Base-by-base conservation (phyloP, 2,329 filamentous ascomycete genomes). In the Fusarium praegraminearum region DNA sequence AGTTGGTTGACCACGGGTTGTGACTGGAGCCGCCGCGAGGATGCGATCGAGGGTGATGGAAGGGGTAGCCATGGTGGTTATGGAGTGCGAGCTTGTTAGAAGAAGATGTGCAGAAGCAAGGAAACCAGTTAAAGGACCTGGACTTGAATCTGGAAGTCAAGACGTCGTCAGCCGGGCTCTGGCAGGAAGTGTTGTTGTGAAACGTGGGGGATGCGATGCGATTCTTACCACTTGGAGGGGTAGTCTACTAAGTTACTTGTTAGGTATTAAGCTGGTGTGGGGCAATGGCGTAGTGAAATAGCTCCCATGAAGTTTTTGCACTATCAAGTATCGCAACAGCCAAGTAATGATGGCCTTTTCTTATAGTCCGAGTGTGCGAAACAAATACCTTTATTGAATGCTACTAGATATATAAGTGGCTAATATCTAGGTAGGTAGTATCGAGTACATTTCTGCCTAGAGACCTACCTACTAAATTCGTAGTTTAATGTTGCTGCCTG, bases 1-100 rank as follows among this genome's bases (percentile, higher is more conserved):
- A 15, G 95, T 98, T 63, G 95, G 91, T 78, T 94, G 91, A 62
- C 94, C 95, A 72, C 96, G 89, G 59, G 88, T 89, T 30, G 95
- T 98, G 58, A 89, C 89, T 56, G 96, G 96, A 69, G 91, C 88
- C 32, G 96, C 91, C 46, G 94, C 96, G 80, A 97, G 91, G 75
- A 97, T 95, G 79, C 86, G 87, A 65, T 88, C 83, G 73, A 90
- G 81, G 46, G 82, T 81, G 75, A 91, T 85, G 58, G 87, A 86
- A 18, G 79, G 78, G 32, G 78, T 62, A 49, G 79, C 73, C 79
- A 81, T 81, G 65, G 41, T 30, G 44, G 24, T 32, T 32, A 47
- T 45, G 36, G 24, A 16, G 35, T 41, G 45, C 43, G 41, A n/a
- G 40, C 55, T 46, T 43, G 50, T 22, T 20, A 22, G 30, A 54